Conservation (phyloP, 108 stramenopile species). For the Stephanodiscus minutulus region DNA sequence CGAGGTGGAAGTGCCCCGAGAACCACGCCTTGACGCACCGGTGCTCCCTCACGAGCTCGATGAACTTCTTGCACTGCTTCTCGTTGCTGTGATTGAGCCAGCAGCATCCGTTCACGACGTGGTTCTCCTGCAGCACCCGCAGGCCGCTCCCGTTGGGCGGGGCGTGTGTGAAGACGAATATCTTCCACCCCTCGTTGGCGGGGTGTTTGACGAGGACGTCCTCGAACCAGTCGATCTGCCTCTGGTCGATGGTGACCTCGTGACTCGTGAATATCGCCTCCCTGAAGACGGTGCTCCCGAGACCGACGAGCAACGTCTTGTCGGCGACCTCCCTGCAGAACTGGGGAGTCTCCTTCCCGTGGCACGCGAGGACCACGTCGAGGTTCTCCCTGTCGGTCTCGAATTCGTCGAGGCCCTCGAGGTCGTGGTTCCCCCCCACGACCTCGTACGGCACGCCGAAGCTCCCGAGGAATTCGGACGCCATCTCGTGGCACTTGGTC, state of each 20-base stretch:
- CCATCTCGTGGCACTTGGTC: slow-evolving; percentile 65
- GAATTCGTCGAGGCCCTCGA: slow-evolving; percentile 95
- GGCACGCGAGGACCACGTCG: slow-evolving; percentile 59
- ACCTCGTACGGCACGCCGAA: slow-evolving; percentile 61
- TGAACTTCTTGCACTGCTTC: slow-evolving; percentile 67
- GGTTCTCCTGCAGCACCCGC: slow-evolving; percentile 87
- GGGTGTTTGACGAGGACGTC: slow-evolving; percentile 66
- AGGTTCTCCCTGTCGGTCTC: slow-evolving; percentile 87
- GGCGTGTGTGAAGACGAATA: slow-evolving; percentile 94
- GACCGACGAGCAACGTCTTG: slow-evolving; percentile 89
- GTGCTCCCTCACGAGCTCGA: slow-evolving; percentile 78
- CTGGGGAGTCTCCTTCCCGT: slow-evolving; percentile 76
- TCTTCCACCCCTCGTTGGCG: slow-evolving; percentile 88
- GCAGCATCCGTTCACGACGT: slow-evolving; percentile 88
- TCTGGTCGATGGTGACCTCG: slow-evolving; percentile 89
- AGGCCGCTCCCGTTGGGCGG: slow-evolving; percentile 89
- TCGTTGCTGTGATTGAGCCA: slow-evolving; percentile 85
- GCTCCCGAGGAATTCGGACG: slow-evolving; percentile 61
- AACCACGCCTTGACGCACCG: slow-evolving; percentile 92
- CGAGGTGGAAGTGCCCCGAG: slow-evolving; percentile 94
- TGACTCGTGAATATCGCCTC: slow-evolving; percentile 89
- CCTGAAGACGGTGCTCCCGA: slow-evolving; percentile 84
- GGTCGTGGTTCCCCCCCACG: slow-evolving; percentile 76
- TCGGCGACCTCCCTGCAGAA: slow-evolving; percentile 81
- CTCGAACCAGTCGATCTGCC: slow-evolving; percentile 92